These are phyloP conservation scores for Backusella tarrabulga DNA, from an alignment of 192 early-diverging fungal species.

Conservation along the genomic window DNA sequence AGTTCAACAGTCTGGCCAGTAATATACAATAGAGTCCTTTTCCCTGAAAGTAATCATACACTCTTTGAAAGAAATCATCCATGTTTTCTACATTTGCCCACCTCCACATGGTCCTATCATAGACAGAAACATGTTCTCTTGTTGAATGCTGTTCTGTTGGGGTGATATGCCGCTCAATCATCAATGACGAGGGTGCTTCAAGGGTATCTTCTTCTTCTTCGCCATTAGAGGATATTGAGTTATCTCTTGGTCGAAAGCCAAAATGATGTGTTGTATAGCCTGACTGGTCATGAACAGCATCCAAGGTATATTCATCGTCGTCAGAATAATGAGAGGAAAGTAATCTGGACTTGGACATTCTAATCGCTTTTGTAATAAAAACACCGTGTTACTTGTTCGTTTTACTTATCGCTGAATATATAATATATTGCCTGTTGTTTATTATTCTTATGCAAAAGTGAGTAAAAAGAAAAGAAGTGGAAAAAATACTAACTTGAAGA, in stretches of 20 bases:
- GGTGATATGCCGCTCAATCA: not conserved
- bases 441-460: not conserved
- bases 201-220: not conserved
- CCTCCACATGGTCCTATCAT: conserved; percentile 69
- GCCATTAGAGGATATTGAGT: not conserved
- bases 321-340: not conserved
- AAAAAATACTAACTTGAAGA: not conserved
- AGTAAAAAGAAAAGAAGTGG: not conserved
- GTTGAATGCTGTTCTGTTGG: conserved; percentile 19
- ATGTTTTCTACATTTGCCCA: conserved; percentile 86
- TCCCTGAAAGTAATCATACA: conserved; percentile 88
- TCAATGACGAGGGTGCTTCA: conserved; percentile 8
- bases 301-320: conserved; percentile 5
- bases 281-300: not conserved
- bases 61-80: conserved; percentile 75
- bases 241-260: not conserved
- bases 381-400: not conserved
- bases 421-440: too few relatives aligned
- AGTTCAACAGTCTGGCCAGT: conserved; percentile 70
- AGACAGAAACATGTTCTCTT: conserved; percentile 41
- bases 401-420: not conserved
- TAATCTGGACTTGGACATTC: conserved; percentile 10
- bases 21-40: conserved; percentile 87
- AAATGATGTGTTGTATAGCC: not conserved
- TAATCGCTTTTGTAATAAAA: not conserved